Evolutionary conservation across 441 rosid species (phyloP).

Genomic region (Biscutella laevigata): DNA sequence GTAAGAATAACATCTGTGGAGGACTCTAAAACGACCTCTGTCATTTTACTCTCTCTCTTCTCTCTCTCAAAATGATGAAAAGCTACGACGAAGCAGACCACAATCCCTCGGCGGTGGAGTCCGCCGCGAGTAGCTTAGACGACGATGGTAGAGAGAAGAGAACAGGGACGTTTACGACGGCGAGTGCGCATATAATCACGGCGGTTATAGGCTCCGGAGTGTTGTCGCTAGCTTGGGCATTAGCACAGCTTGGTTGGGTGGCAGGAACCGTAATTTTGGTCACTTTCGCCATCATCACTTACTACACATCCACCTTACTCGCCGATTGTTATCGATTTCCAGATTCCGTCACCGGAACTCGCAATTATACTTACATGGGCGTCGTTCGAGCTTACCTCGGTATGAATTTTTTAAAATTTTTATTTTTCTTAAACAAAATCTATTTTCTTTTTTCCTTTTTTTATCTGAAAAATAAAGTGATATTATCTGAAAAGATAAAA

Average conservation of each 20-base stretch:
- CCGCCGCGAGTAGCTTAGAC: slow-evolving; percentile 29
- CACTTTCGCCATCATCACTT: slow-evolving; percentile 36
- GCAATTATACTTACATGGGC: slow-evolving; percentile 45
- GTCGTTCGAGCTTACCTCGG: slow-evolving; percentile 47
- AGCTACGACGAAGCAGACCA: neutral
- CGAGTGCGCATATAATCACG: slow-evolving; percentile 48
- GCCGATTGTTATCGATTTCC: slow-evolving; percentile 40
- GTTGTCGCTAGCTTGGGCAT: slow-evolving; percentile 47
- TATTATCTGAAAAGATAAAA: neutral
- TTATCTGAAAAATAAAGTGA: neutral
- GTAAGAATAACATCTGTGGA: no score
- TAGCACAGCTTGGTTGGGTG: slow-evolving; percentile 57
- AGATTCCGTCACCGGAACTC: slow-evolving; percentile 34
- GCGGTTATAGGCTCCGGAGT: slow-evolving; percentile 63
- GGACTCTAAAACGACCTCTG: slow-evolving; percentile 5
- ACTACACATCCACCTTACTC: slow-evolving; percentile 38
- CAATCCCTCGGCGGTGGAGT: slow-evolving; percentile 9
- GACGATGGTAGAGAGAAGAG: slow-evolving; percentile 54
- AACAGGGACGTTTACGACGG: slow-evolving; percentile 44
- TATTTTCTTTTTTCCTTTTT: neutral
- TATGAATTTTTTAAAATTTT: neutral
- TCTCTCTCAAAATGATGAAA: neutral
- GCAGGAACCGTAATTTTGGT: slow-evolving; percentile 39
- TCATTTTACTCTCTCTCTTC: neutral
- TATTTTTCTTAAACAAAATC: neutral